A percentile compares a stretch with the other conserved stretches of the same genome.
These are phyloP conservation scores for Azolla pinnata DNA, from an alignment of 75 land plant species.

Conservation along the genomic window DNA sequence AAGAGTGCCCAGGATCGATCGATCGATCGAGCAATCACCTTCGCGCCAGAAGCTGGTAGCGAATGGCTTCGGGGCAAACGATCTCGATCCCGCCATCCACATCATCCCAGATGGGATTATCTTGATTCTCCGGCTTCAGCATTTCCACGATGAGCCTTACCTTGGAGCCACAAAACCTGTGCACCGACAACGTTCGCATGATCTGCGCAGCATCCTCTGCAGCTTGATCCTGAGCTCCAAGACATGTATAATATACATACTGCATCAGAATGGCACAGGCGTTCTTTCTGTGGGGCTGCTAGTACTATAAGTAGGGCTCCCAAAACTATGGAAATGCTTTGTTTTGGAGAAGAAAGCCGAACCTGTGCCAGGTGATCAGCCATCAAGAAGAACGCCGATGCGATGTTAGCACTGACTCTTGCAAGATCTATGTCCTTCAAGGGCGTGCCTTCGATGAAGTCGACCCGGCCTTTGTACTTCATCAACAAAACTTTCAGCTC, in stretches of 20 bases:
- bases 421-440: conserved; percentile 35
- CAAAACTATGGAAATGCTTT: no score
- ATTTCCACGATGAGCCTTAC: conserved; percentile 39
- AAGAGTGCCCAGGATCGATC: no score
- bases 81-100: conserved; percentile 33
- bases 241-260: no score
- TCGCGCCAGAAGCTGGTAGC: conserved; percentile 39
- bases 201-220: conserved; percentile 44
- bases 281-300: no score
- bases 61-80: conserved; percentile 39
- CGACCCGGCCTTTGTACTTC: conserved; percentile 33
- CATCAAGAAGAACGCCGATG: conserved; percentile 35
- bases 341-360: no score
- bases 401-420: conserved; percentile 35
- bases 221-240: conserved; percentile 29
- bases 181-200: conserved; percentile 29
- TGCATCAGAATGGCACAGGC: no score
- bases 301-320: no score
- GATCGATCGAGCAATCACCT: no score
- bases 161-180: conserved; percentile 35
- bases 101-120: conserved; percentile 42
- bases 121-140: conserved; percentile 35
- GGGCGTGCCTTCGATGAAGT: conserved; percentile 45
- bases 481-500: conserved; percentile 34
- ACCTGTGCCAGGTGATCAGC: conserved; percentile 37